A percentile compares a stretch with the other conserved stretches of the same genome.
phyloP scores from a whole-genome alignment of 768 basidiomycete species.

The Leucosporidium yakuticum region DNA sequence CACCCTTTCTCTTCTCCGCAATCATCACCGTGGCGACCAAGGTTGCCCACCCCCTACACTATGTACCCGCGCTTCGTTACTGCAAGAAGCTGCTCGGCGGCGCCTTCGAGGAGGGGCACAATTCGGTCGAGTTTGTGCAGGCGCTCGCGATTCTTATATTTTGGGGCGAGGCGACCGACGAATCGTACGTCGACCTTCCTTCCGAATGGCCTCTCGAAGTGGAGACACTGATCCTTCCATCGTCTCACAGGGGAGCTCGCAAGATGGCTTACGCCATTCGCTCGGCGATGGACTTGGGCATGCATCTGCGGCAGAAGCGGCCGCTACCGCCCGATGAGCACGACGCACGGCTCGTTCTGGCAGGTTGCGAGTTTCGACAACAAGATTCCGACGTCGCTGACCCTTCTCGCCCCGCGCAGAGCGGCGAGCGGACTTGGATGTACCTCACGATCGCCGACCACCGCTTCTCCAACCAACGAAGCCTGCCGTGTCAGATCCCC shows the following conservation, averaged over 20 bases:
- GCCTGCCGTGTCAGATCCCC: constrained; percentile 15
- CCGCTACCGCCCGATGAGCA: too few relatives aligned
- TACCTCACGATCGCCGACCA: constrained; percentile 21
- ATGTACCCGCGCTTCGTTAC: constrained; percentile 62
- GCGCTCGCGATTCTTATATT: constrained; percentile 83
- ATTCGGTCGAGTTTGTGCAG: constrained; percentile 79
- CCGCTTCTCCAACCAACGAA: constrained; percentile 14
- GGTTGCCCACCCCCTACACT: constrained; percentile 67
- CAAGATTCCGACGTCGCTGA: neutral
- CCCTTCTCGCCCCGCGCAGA: neutral
- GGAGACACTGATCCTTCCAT: too few relatives aligned
- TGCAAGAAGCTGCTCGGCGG: constrained; percentile 67
- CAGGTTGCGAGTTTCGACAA: neutral
- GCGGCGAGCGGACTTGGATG: constrained; percentile 17
- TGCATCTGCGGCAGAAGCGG: too few relatives aligned
- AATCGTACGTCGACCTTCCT: neutral
- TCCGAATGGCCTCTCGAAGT: too few relatives aligned
- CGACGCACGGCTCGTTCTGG: too few relatives aligned
- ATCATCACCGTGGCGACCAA: constrained; percentile 78
- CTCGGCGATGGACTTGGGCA: constrained; percentile 12
- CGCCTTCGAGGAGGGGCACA: constrained; percentile 71
- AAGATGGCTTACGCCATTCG: constrained; percentile 17
- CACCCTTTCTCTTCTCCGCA: constrained; percentile 75
- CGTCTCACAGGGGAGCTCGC: neutral
- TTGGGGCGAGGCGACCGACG: constrained; percentile 79